These are phyloP conservation scores for Ceratobasidium sp. DNA, from an alignment of 1,284 basidiomycete genomes.

Conservation along the genomic window DNA sequence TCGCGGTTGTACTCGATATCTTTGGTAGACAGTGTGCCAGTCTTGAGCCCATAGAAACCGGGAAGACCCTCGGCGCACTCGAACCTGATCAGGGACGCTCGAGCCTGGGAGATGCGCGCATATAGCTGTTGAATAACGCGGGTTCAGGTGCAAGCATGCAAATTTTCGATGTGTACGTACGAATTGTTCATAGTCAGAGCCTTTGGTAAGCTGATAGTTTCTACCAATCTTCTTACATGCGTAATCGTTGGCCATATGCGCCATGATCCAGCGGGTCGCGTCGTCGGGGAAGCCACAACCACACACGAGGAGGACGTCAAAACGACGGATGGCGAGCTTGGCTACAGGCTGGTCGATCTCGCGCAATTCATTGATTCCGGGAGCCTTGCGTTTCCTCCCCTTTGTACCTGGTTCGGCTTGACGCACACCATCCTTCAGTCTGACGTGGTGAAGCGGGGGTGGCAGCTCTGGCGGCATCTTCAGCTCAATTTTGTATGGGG, in stretches of 20 bases:
- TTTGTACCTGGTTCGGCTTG: no score
- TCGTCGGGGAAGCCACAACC: background rate
- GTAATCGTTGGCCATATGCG: background rate
- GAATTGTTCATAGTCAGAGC: background rate
- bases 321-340: background rate
- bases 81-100: background rate
- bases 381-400: background rate
- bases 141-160: background rate
- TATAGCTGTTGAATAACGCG: background rate
- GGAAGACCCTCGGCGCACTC: background rate
- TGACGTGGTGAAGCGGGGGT: background rate
- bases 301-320: background rate
- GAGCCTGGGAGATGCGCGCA: background rate
- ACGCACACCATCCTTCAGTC: background rate
- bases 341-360: background rate
- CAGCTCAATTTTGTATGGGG: background rate
- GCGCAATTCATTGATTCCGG: conserved; percentile 2
- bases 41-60: background rate
- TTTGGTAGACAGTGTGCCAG: no score
- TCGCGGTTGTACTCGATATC: background rate
- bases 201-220: background rate
- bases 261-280: background rate
- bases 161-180: background rate
- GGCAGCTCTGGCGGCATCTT: background rate
- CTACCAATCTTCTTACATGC: background rate